A percentile compares a stretch with the other conserved stretches of the same genome.
Evolutionary conservation across 768 basidiomycete species (phyloP).

Genomic region (Cytidiella melzeri): DNA sequence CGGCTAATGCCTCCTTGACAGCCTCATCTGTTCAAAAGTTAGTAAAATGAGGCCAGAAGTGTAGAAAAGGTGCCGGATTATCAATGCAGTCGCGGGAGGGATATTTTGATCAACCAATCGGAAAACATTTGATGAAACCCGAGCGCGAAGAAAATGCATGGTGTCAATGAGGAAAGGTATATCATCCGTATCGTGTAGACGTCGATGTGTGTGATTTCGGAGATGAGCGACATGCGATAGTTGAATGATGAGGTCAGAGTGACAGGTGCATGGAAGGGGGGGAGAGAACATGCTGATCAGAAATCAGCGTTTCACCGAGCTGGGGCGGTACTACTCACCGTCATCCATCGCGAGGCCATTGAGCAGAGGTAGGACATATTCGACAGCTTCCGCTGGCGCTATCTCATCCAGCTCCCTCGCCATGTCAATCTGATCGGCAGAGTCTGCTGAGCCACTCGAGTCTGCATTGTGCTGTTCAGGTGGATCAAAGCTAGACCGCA

Average conservation of each 20-base stretch:
- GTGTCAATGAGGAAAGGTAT: neutral
- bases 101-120: constrained; percentile 3
- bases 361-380: constrained; percentile 91
- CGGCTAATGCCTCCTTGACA: constrained; percentile 83
- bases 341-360: constrained; percentile 80
- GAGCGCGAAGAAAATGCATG: constrained; percentile 1
- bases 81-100: neutral
- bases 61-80: neutral
- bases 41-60: neutral
- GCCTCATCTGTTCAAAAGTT: constrained; percentile 55
- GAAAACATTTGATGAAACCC: neutral
- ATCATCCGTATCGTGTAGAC: no score
- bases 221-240: no score
- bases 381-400: constrained; percentile 80
- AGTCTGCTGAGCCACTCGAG: neutral
- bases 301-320: neutral
- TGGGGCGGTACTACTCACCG: constrained; percentile 38
- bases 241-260: neutral
- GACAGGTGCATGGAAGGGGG: neutral
- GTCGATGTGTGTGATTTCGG: no score
- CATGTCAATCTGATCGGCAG: neutral
- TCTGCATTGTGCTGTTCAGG: constrained; percentile 5
- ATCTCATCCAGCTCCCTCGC: constrained; percentile 40
- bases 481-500: constrained; percentile 32
- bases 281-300: neutral